Base-by-base conservation (phyloP, 2,329 filamentous ascomycete species). In the Microcera coccophila region DNA sequence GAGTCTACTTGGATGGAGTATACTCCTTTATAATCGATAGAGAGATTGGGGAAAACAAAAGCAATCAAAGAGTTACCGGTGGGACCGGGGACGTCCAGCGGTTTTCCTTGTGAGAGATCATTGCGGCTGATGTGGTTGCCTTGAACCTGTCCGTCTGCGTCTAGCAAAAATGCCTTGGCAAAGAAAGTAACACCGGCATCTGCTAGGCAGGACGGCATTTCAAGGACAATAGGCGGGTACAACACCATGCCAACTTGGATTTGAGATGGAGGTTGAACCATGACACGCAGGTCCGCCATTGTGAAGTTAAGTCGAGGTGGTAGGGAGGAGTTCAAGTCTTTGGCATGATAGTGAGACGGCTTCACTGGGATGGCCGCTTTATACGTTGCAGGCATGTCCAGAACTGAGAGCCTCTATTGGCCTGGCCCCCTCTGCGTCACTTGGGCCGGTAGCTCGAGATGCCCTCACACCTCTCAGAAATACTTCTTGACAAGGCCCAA, bases 1-100 rank as follows among this genome's bases (percentile, higher is more conserved):
- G 61, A 26, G 22, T 65, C 61, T 5, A 65, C 32, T 14, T 55
- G 55, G 29, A 65, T 48, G 3, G 34, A 50, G 35, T 56, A 65
- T 4, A 31, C 37, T 1, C 63, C 63, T 2, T 45, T 39, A 4
- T 29, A 20, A 0, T 29, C 16, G n/a, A 64, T 53, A 3, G 44
- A 41, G 18, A 65, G 49, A 19, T 62, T 44, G 3, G 45, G 7
- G 24, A 62, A 65, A 4, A 52, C 41, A 36, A 61, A 65, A 5
- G 52, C 41, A 3, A 58, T 40, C 1, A 48, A 47, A 3, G 41
- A 42, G 3, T 38, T 39, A 1, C 50, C 39, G 4, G 46, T 38
- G 9, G 46, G 21, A 1, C 34, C n/a, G 17, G 39, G 16, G 2
- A 33, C 31, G n/a, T 43, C 44, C 2, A 54, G 5, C 12, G 53